Percentiles rank a stretch among this genome's conserved stretches.
These are phyloP conservation scores for Colletotrichum graminicola DNA, from an alignment of 2,329 filamentous ascomycete species.

Conservation along the genomic window DNA sequence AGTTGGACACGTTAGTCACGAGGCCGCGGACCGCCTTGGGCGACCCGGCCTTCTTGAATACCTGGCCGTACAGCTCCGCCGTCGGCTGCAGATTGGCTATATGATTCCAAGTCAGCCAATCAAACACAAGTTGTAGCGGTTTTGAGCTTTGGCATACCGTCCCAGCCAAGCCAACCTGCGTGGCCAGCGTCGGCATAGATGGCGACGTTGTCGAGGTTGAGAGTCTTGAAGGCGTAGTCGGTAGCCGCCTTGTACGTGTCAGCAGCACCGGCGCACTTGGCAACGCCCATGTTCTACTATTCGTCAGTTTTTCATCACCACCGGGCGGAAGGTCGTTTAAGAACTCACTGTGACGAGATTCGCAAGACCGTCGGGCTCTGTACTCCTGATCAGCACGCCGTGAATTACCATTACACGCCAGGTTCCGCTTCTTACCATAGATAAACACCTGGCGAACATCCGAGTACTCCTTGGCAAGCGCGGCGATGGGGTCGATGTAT, in stretches of 20 bases:
- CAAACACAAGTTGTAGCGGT: background rate
- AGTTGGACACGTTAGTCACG: slow-evolving; percentile 53
- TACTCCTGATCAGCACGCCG: background rate
- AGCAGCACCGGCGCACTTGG: slow-evolving; percentile 48
- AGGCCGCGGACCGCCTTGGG: slow-evolving; percentile 52
- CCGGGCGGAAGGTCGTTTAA: no score
- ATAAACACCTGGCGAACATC: slow-evolving; percentile 38
- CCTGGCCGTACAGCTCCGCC: slow-evolving; percentile 47
- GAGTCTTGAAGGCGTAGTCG: slow-evolving; percentile 50
- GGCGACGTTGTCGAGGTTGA: slow-evolving; percentile 53
- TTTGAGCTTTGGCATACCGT: background rate
- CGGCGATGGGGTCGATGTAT: slow-evolving; percentile 50
- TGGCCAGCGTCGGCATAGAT: slow-evolving; percentile 55
- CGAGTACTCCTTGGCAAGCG: slow-evolving; percentile 37
- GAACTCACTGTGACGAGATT: slow-evolving; percentile 4
- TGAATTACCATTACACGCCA: fast-evolving
- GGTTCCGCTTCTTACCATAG: slow-evolving; percentile 41
- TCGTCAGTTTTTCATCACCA: background rate
- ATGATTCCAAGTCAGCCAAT: background rate
- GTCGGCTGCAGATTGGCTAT: slow-evolving; percentile 47
- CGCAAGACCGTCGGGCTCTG: slow-evolving; percentile 13
- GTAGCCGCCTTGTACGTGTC: slow-evolving; percentile 49
- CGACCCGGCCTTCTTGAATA: slow-evolving; percentile 51
- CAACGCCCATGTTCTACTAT: slow-evolving; percentile 48
- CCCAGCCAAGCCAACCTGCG: slow-evolving; percentile 55